A percentile compares a stretch with the other conserved stretches of the same genome.
Conservation (phyloP, 108 stramenopile species). For the Nitzschia sp. region DNA sequence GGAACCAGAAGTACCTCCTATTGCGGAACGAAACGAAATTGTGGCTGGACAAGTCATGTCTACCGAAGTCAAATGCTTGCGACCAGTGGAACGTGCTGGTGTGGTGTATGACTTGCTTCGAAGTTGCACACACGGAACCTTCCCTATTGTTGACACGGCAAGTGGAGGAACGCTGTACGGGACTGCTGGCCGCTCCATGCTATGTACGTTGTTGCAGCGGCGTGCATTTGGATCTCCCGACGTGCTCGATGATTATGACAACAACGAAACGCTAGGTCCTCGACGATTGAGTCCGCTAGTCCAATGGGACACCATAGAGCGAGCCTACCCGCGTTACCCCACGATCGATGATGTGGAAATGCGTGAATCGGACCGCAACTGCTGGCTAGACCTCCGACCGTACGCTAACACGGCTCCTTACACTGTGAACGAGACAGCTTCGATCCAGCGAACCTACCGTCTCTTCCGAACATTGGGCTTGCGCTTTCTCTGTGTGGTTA, state of each 20-base stretch:
- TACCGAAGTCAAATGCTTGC: slow-evolving; percentile 84
- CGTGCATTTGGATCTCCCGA: slow-evolving; percentile 87
- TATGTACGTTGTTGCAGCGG: slow-evolving; percentile 86
- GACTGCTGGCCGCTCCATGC: slow-evolving; percentile 83
- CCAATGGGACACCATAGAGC: slow-evolving; percentile 94
- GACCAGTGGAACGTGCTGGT: slow-evolving; percentile 86
- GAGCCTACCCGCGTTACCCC: slow-evolving; percentile 93
- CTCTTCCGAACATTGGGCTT: slow-evolving; percentile 95
- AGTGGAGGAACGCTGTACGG: slow-evolving; percentile 89
- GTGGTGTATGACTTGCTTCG: slow-evolving; percentile 87
- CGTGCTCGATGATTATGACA: slow-evolving; percentile 68
- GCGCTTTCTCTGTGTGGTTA: slow-evolving; percentile 92
- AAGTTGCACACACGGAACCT: slow-evolving; percentile 82
- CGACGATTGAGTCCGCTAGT: slow-evolving; percentile 84
- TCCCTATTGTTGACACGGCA: slow-evolving; percentile 93
- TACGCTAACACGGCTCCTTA: slow-evolving; percentile 96
- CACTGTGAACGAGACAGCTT: slow-evolving; percentile 92
- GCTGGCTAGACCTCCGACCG: slow-evolving; percentile 95
- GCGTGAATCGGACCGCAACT: slow-evolving; percentile 76
- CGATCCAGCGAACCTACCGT: slow-evolving; percentile 92
- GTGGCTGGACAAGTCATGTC: slow-evolving; percentile 91
- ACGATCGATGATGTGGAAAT: slow-evolving; percentile 85
- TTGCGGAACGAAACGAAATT: slow-evolving; percentile 88
- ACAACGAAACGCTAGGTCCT: slow-evolving; percentile 60
- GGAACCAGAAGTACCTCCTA: slow-evolving; percentile 87